Percentiles rank a stretch among this genome's conserved stretches.
These are phyloP conservation scores for Candida ortonii DNA, from an alignment of 805 yeast genomes.

Conservation along the genomic window DNA sequence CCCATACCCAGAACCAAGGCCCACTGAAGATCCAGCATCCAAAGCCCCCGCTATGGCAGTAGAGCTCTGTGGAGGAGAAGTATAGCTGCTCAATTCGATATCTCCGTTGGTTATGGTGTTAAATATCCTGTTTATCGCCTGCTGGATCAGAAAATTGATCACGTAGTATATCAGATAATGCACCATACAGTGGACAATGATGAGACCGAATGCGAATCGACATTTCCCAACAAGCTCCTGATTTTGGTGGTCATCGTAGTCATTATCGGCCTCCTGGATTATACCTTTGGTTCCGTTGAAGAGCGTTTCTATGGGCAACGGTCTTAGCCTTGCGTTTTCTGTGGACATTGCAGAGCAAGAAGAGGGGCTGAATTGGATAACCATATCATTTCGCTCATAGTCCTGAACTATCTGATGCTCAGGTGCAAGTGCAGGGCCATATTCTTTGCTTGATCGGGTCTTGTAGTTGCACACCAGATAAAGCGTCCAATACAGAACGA, in stretches of 20 bases:
- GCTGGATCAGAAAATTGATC: slow-evolving; percentile 20
- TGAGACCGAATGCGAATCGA: slow-evolving; percentile 16
- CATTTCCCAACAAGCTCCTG: slow-evolving; percentile 19
- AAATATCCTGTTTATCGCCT: slow-evolving; percentile 18
- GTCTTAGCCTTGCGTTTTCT: slow-evolving; percentile 1
- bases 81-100: slow-evolving; percentile 17
- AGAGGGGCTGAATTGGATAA: slow-evolving; percentile 5
- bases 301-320: slow-evolving; percentile 3
- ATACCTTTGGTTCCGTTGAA: slow-evolving; percentile 5
- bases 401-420: slow-evolving; percentile 10
- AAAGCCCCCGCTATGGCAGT: slow-evolving; percentile 1
- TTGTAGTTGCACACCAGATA: slow-evolving; percentile 12
- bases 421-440: slow-evolving; percentile 4
- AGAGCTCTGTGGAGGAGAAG: slow-evolving; percentile 6
- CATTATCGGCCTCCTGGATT: slow-evolving; percentile 8
- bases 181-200: slow-evolving; percentile 18
- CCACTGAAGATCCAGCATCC: slow-evolving; percentile 4
- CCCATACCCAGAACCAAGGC: no score
- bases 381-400: slow-evolving; percentile 3
- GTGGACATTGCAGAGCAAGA: slow-evolving; percentile 3
- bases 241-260: slow-evolving; percentile 8
- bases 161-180: slow-evolving; percentile 22
- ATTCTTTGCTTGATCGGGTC: slow-evolving; percentile 1
- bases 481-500: slow-evolving; percentile 17
- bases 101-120: slow-evolving; percentile 13